These are phyloP conservation scores for Neurospora tetrasperma DNA, from an alignment of 495 filamentous ascomycete genomes.

Conservation along the genomic window DNA sequence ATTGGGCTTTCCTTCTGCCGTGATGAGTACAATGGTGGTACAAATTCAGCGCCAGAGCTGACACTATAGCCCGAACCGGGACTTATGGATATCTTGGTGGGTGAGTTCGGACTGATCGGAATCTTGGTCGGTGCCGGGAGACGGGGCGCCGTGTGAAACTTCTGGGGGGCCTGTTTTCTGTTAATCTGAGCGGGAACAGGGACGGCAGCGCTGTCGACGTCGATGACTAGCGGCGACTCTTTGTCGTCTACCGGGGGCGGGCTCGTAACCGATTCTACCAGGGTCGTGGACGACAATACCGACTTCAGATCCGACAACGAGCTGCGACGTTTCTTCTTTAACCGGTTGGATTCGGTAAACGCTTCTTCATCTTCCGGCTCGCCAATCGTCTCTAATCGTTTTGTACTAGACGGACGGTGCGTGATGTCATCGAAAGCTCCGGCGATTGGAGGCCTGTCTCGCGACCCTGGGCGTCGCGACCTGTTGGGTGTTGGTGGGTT, in stretches of 20 bases:
- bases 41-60: not conserved
- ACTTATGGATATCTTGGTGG: not conserved
- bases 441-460: conserved; percentile 51
- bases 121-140: conserved; percentile 33
- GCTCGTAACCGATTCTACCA: conserved; percentile 28
- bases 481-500: conserved; percentile 28
- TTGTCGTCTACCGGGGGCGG: not conserved
- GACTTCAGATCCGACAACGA: conserved; percentile 81
- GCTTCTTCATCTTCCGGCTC: conserved; percentile 35
- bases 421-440: conserved; percentile 49
- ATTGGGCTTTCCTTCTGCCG: conserved; percentile 34
- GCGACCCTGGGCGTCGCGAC: conserved; percentile 51
- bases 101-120: conserved; percentile 30
- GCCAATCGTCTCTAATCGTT: conserved; percentile 39
- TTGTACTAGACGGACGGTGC: conserved; percentile 36
- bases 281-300: conserved; percentile 38
- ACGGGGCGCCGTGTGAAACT: conserved; percentile 36
- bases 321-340: conserved; percentile 76
- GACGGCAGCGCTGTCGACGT: conserved; percentile 22
- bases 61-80: not conserved
- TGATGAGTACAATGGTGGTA: conserved; percentile 16
- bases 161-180: conserved; percentile 51
- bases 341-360: conserved; percentile 23
- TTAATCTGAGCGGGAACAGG: conserved; percentile 27
- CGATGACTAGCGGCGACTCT: not conserved